phyloP scores from a whole-genome alignment of 208 protist genomes.

The Borovskyia barvae region DNA sequence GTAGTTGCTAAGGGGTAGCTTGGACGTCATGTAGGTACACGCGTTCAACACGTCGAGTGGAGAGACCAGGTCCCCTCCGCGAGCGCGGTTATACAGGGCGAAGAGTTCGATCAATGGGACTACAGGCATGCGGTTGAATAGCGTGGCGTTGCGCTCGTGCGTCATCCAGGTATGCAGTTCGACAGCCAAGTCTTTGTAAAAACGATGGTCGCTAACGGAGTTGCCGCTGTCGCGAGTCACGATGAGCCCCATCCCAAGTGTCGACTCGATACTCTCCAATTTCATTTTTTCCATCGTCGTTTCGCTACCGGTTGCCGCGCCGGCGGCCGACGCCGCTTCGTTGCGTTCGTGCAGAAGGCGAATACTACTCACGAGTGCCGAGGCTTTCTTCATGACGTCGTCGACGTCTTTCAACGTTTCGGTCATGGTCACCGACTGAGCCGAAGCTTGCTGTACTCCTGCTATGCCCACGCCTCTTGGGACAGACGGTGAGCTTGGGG shows the following conservation, averaged over 20 bases:
- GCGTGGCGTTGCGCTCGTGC: conserved; percentile 65
- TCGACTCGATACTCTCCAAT: conserved; percentile 86
- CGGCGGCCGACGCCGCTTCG: conserved; percentile 22
- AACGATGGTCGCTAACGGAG: conserved; percentile 21
- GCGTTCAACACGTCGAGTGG: conserved; percentile 72
- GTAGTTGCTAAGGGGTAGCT: conserved; percentile 38
- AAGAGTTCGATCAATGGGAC: conserved; percentile 85
- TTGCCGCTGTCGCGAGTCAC: conserved; percentile 31
- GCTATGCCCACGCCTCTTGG: conserved; percentile 72
- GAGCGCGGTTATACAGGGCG: conserved; percentile 82
- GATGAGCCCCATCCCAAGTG: conserved; percentile 69
- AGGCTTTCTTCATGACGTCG: conserved; percentile 83
- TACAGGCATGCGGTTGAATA: conserved; percentile 72
- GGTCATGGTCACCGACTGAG: conserved; percentile 41
- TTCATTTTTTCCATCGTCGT: conserved; percentile 29
- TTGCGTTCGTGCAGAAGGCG: conserved; percentile 50
- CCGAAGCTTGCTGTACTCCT: conserved; percentile 61
- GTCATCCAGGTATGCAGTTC: conserved; percentile 86
- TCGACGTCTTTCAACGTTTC: conserved; percentile 78
- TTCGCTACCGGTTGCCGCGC: conserved; percentile 20
- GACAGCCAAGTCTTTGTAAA: conserved; percentile 57
- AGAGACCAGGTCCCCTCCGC: conserved; percentile 73
- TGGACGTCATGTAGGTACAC: conserved; percentile 47
- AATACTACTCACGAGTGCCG: conserved; percentile 68
- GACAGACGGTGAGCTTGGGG: conserved; percentile 1